A percentile compares a stretch with the other conserved stretches of the same genome.
Conservation (phyloP, 768 basidiomycete species). For the Kwoniella bestiolae region DNA sequence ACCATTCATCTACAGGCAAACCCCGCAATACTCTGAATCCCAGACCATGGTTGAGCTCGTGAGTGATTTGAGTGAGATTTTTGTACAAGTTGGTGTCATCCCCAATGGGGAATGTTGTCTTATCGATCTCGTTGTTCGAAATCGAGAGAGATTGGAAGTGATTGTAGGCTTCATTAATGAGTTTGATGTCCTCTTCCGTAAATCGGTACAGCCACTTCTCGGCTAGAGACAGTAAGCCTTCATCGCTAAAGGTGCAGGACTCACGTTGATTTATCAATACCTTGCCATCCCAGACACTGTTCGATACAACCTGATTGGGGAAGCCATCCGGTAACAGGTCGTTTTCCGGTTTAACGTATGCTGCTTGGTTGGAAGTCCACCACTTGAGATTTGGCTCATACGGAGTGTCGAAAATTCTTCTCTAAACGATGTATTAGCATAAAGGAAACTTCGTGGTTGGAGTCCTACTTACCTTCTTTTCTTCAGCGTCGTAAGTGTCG, state of each 20-base stretch:
- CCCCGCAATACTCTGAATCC: slow-evolving; percentile 38
- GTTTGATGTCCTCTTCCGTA: slow-evolving; percentile 23
- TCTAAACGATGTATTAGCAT: neutral
- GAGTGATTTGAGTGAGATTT: slow-evolving; percentile 10
- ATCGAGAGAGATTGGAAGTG: slow-evolving; percentile 32
- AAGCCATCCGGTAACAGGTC: slow-evolving; percentile 30
- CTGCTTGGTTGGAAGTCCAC: slow-evolving; percentile 31
- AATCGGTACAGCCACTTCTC: slow-evolving; percentile 35
- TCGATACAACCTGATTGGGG: slow-evolving; percentile 20
- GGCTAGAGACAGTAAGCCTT: slow-evolving; percentile 10
- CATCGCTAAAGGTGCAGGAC: neutral
- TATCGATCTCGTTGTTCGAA: slow-evolving; percentile 22
- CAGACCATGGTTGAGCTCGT: slow-evolving; percentile 36
- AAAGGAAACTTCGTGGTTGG: neutral
- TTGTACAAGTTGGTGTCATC: slow-evolving; percentile 11
- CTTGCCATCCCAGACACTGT: slow-evolving; percentile 37
- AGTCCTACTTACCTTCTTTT: neutral
- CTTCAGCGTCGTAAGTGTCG: slow-evolving; percentile 3
- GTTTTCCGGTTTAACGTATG: slow-evolving; percentile 26
- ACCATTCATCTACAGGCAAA: slow-evolving; percentile 35
- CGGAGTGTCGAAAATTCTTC: slow-evolving; percentile 19
- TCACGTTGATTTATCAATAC: slow-evolving; percentile 33
- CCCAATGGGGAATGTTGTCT: slow-evolving; percentile 31
- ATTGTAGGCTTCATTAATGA: slow-evolving; percentile 26
- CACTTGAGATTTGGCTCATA: slow-evolving; percentile 33